Base-by-base conservation (phyloP, 2,329 filamentous ascomycete genomes). In the Sporothrix sp. region DNA sequence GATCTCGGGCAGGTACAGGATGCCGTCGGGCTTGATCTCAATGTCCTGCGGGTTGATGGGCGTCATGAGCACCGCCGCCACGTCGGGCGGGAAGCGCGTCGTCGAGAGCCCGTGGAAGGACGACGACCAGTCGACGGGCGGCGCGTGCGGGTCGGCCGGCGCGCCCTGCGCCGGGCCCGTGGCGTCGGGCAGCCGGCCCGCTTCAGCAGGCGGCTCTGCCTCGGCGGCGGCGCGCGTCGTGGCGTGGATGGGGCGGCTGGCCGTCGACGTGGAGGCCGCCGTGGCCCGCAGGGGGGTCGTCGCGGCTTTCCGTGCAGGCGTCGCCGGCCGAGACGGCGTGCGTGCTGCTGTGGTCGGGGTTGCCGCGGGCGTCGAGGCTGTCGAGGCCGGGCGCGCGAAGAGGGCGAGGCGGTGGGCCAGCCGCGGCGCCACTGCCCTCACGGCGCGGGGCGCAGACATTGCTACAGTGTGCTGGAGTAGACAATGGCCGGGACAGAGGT, bases 11-110 rank as follows among this genome's bases (percentile, higher is more conserved):
- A 98, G 73, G 66, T 97, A 98, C 53, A 97, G 73, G 59, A 98
- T 91, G 30, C 93, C 93, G 70, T 98, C 93, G 28, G 93, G 91
- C 72, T 98, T 98, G 64, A 98, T 85, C 72, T 98, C 93, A 50
- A 98, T 82, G 67, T 97, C 91, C 43, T 82, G 76, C 0, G 77
- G 69, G 49, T 80, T 70, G 11, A 95, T 65, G 2, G 82, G 81
- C 51, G 78, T 72, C 55, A 85, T 76, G 42, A 96, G 74, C 18
- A 87, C 75, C 14, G 80, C 74, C 9, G 79, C 75, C 48, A 84
- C 78, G 66, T 89, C 83, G 40, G 79, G 70, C 3, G 81, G 72
- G 66, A 95, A 95, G 0, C 87, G 76, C 30, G 72, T 71, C 0
- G 76, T 74, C 32, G 82, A 84, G 16, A 95, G 78, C 11, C 87